Evolutionary conservation across 257 asterid species (phyloP).

Genomic region (Lavandula angustifolia): DNA sequence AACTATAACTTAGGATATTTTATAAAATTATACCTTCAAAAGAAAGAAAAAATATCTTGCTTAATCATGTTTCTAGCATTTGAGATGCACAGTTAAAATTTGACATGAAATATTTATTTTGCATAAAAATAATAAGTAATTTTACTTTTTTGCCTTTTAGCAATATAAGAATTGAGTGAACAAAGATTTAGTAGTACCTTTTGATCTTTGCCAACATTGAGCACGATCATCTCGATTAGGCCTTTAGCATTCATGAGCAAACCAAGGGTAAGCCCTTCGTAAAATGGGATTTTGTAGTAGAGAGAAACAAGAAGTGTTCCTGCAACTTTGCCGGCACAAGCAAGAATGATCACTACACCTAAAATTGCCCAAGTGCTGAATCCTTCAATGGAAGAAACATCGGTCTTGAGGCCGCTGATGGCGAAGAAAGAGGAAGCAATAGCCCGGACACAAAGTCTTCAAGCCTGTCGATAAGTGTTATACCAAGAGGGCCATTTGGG

Average conservation of each 20-base stretch:
- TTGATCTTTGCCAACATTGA: conserved; percentile 93
- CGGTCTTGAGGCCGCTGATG: conserved; percentile 83
- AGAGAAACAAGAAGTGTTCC: conserved; percentile 78
- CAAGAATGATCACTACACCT: conserved; percentile 55
- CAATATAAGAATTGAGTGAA: no score
- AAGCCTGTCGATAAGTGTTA: conserved; percentile 71
- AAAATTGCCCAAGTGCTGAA: conserved; percentile 61
- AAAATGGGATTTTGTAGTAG: conserved; percentile 70
- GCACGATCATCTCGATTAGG: conserved; percentile 89
- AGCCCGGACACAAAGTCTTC: conserved; percentile 94
- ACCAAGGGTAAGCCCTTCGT: conserved; percentile 85
- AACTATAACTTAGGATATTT: no score
- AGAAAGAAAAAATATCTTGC: no score
- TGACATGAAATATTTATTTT: no score
- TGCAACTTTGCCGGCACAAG: conserved; percentile 78
- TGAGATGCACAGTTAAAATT: no score
- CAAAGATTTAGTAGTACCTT: no score
- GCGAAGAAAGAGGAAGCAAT: conserved; percentile 87
- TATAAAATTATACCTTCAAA: no score
- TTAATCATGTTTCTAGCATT: no score
- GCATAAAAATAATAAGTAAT: no score
- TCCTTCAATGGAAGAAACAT: conserved; percentile 53
- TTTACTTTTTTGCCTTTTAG: no score
- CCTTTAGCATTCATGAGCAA: conserved; percentile 96
- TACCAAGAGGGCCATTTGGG: conserved; percentile 86